Evolutionary conservation across 139 green algal species (phyloP).

Genomic region (Chlamydomonas applanata): DNA sequence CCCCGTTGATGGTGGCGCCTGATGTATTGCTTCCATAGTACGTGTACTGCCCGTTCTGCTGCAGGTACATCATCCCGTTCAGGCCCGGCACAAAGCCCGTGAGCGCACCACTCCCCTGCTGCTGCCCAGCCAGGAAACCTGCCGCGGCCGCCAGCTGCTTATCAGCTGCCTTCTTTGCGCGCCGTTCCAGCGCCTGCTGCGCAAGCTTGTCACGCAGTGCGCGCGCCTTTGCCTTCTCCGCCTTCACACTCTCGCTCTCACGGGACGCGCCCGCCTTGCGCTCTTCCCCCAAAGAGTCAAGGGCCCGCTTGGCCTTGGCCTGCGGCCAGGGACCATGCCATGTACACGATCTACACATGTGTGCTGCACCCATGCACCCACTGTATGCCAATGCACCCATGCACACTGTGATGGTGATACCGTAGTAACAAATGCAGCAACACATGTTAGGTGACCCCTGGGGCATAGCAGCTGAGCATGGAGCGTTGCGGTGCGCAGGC

Average conservation of each 20-base stretch:
- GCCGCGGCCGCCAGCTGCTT: conserved; percentile 4
- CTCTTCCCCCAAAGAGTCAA: conserved; percentile 14
- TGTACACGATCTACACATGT: too few species aligned
- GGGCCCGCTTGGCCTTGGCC: conserved; percentile 22
- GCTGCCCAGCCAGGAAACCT: background rate
- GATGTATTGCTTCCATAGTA: too few species aligned
- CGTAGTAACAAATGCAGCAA: too few species aligned
- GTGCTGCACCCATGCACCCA: too few species aligned
- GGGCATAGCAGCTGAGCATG: too few species aligned
- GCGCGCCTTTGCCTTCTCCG: conserved; percentile 18
- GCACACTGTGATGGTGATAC: too few species aligned
- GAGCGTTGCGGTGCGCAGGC: too few species aligned
- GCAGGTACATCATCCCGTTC: background rate
- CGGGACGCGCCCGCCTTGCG: background rate
- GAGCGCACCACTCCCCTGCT: background rate
- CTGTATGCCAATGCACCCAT: too few species aligned
- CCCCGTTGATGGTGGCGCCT: too few species aligned
- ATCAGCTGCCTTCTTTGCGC: conserved; percentile 9
- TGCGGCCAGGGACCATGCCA: background rate
- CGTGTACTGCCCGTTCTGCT: background rate
- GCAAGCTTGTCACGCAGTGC: conserved; percentile 31
- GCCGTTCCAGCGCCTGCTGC: conserved; percentile 28
- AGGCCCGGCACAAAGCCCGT: background rate
- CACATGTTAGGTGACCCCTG: too few species aligned
- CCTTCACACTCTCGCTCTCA: conserved; percentile 13